Conservation (phyloP, 73 alveolate genomes). For the Urostyla sp. region DNA sequence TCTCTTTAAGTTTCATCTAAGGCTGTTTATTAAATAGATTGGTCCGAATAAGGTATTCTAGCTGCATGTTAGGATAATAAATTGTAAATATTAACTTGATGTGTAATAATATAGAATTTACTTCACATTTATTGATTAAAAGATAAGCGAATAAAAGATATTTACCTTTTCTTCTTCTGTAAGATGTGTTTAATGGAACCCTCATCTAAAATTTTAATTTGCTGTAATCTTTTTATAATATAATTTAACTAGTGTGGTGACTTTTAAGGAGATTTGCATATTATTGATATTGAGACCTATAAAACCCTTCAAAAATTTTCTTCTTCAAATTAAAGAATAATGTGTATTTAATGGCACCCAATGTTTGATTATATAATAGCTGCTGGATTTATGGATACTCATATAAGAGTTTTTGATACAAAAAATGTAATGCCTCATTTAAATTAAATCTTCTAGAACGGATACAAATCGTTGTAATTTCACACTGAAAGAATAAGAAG, state of each 20-base stretch:
- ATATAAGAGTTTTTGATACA: constrained; percentile 63
- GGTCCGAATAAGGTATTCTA: constrained; percentile 20
- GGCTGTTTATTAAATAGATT: constrained; percentile 5
- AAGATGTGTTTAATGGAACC: constrained; percentile 65
- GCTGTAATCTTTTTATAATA: too few species aligned
- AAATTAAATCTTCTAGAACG: constrained; percentile 29
- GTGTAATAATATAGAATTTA: too few species aligned
- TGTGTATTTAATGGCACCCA: constrained; percentile 64
- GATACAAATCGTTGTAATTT: constrained; percentile 58
- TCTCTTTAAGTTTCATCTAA: background rate
- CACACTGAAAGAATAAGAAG: constrained; percentile 82
- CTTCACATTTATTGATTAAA: too few species aligned
- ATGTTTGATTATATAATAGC: constrained; percentile 56
- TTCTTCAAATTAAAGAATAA: constrained; percentile 46
- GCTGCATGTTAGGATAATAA: constrained; percentile 40
- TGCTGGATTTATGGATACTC: constrained; percentile 49
- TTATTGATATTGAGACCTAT: constrained; percentile 22
- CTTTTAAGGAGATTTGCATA: constrained; percentile 4
- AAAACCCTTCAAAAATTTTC: background rate
- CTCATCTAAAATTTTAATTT: too few species aligned
- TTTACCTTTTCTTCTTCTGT: too few species aligned
- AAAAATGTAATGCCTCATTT: constrained; percentile 36
- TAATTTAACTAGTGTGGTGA: too few species aligned
- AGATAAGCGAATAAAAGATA: too few species aligned
- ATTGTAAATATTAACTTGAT: background rate